phyloP scores from a whole-genome alignment of 495 filamentous ascomycete genomes.

The Xylaria flabelliformis region DNA sequence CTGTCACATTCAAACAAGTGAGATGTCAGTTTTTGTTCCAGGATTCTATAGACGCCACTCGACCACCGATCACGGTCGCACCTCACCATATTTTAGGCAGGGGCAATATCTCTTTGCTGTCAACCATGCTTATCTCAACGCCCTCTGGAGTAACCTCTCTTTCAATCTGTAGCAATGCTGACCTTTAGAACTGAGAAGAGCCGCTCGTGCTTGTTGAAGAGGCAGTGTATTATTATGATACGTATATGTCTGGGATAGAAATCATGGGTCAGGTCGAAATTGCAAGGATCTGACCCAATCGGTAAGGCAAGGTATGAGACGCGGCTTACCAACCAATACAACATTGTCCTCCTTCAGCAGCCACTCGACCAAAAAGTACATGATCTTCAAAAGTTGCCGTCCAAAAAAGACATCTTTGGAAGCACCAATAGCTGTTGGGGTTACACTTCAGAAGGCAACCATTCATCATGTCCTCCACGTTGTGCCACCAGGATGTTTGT shows the following conservation, averaged over 20 bases:
- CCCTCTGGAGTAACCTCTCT: not conserved
- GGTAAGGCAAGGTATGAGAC: slow-evolving; percentile 21
- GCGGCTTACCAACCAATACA: slow-evolving; percentile 29
- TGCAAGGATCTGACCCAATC: slow-evolving; percentile 23
- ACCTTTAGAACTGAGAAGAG: slow-evolving; percentile 6
- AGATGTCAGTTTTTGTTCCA: slow-evolving; percentile 23
- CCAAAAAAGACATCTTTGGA: slow-evolving; percentile 3
- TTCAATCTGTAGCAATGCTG: slow-evolving; percentile 9
- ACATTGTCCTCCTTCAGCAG: slow-evolving; percentile 23
- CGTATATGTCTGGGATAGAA: not conserved
- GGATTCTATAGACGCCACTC: not conserved
- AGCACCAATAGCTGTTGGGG: not conserved
- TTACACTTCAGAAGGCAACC: not conserved
- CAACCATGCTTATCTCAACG: slow-evolving; percentile 8
- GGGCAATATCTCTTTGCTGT: not conserved
- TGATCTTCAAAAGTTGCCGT: slow-evolving; percentile 20
- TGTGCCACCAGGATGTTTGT: slow-evolving; percentile 5
- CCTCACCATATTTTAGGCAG: not conserved
- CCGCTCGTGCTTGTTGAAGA: not conserved
- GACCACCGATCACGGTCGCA: slow-evolving; percentile 11
- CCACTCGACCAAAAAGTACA: slow-evolving; percentile 26
- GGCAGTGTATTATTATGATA: slow-evolving; percentile 3
- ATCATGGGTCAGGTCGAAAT: slow-evolving; percentile 23
- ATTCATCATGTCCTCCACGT: slow-evolving; percentile 18
- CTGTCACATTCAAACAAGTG: slow-evolving; percentile 28